Base-by-base conservation (phyloP, 441 rosid species). In the Biscutella auriculata region DNA sequence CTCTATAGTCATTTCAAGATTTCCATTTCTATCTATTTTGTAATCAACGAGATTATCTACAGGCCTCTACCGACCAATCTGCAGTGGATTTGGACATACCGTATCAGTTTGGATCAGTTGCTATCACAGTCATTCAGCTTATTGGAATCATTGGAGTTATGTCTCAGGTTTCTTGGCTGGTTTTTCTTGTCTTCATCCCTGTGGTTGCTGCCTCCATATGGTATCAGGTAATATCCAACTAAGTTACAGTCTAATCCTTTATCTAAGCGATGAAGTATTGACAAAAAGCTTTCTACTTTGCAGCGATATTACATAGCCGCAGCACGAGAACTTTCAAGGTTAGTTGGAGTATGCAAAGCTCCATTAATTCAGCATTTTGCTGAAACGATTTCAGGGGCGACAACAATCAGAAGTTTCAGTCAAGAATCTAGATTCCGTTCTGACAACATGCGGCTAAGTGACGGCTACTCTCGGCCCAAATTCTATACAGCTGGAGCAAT, bases 61-160 rank as follows among this genome's bases (percentile, higher is more conserved):
- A 90, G 97, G 92, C 88, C 63, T 92, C 94, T 8, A 83, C 94
- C 0, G 98, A 92, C 75, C 98, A 88, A 71, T 84, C 82, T 56
- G 73, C 79, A 0, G 77, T 82, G 40, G 98, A 92, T 53, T 13
- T 74, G 69, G 76, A 48, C 49, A 73, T 92, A 50, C 82, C 85
- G 2, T 46, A 26, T 70, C 78, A 68, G 60, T 60, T 88, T 19
- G 84, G 74, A 17, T 32, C 60, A 36, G 71, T 83, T 51, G 81
- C 87, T 49, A 70, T 79, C 69, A 13, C 84, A 10, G 47, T 59
- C 41, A 86, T 84, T 70, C 80, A 75, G 58, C 83, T 92, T 35
- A 47, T 80, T 4, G 98, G 94, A 37, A 78, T 80, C 63, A 81
- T 92, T 62, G 87, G 71, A 6, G 94, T 92, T 60, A 88, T 92